Evolutionary conservation across 2,329 filamentous ascomycete genomes (phyloP).

Genomic region (Verticillium nonalfalfae): DNA sequence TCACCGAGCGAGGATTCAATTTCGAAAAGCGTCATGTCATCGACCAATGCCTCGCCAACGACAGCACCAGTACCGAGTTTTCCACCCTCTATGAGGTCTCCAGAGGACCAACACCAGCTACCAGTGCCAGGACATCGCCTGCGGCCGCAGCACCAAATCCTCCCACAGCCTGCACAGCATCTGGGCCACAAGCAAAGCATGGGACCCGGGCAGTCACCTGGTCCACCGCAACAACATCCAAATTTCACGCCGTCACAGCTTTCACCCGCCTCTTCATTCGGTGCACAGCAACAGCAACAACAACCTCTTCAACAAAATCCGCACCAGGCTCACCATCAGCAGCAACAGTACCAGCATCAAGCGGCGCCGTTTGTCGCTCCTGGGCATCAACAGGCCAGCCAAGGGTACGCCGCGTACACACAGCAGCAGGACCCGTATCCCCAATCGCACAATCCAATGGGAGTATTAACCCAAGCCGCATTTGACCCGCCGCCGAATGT

Average conservation of each 20-base stretch:
- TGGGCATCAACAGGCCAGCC: background rate
- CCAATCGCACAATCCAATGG: constrained; percentile 25
- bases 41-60: constrained; percentile 4
- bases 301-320: constrained; percentile 1
- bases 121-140: constrained; percentile 14
- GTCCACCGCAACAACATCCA: constrained; percentile 4
- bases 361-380: background rate
- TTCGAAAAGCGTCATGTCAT: constrained; percentile 14
- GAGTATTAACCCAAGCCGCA: constrained; percentile 31
- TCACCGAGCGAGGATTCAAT: constrained; percentile 13
- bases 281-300: background rate
- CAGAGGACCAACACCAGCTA: constrained; percentile 7
- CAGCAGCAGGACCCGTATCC: constrained; percentile 11
- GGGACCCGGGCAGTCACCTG: background rate
- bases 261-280: background rate
- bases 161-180: constrained; percentile 9
- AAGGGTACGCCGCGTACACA: background rate
- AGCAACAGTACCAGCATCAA: constrained; percentile 4
- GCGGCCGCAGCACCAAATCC: constrained; percentile 10
- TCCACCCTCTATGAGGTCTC: background rate
- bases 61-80: background rate
- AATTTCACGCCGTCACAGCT: constrained; percentile 3
- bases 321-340: constrained; percentile 1
- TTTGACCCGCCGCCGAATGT: constrained; percentile 19
- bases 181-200: background rate